A percentile compares a stretch with the other conserved stretches of the same genome.
Conservation (phyloP, 805 yeast species). For the Nakazawaea holstii region DNA sequence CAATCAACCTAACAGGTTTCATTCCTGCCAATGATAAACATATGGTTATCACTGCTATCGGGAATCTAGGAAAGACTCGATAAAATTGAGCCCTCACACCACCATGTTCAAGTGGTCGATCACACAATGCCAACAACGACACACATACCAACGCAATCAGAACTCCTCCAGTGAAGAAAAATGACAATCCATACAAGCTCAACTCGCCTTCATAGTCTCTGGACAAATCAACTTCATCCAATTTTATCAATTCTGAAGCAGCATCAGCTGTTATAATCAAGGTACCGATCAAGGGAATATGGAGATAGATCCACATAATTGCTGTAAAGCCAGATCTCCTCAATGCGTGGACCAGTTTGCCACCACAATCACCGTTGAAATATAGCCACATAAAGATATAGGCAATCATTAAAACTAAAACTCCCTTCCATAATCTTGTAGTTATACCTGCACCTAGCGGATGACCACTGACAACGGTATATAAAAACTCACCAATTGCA, state of each 20-base stretch:
- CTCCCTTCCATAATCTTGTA: slow-evolving; percentile 39
- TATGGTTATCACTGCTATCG: slow-evolving; percentile 31
- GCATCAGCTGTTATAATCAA: slow-evolving; percentile 56
- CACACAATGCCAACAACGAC: slow-evolving; percentile 36
- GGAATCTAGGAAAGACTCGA: slow-evolving; percentile 36
- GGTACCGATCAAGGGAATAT: slow-evolving; percentile 46
- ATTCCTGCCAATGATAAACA: slow-evolving; percentile 40
- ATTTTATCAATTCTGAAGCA: slow-evolving; percentile 40
- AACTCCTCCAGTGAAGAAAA: slow-evolving; percentile 50
- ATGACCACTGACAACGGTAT: slow-evolving; percentile 43
- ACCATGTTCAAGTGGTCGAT: slow-evolving; percentile 36
- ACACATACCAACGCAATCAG: slow-evolving; percentile 36
- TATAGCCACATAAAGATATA: slow-evolving; percentile 49
- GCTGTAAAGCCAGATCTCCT: slow-evolving; percentile 44
- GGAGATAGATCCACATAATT: slow-evolving; percentile 37
- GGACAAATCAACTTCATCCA: slow-evolving; percentile 18
- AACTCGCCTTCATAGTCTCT: slow-evolving; percentile 26
- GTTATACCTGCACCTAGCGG: slow-evolving; percentile 44
- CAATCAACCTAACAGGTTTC: slow-evolving; percentile 33
- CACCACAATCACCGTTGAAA: slow-evolving; percentile 45
- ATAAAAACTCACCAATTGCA: slow-evolving; percentile 61
- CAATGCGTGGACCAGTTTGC: slow-evolving; percentile 47
- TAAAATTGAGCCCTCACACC: slow-evolving; percentile 28
- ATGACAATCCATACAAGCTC: slow-evolving; percentile 34
- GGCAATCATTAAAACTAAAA: slow-evolving; percentile 42